Evolutionary conservation across 148 eudicot genomes (phyloP).

Genomic region (Rhododendron molle): DNA sequence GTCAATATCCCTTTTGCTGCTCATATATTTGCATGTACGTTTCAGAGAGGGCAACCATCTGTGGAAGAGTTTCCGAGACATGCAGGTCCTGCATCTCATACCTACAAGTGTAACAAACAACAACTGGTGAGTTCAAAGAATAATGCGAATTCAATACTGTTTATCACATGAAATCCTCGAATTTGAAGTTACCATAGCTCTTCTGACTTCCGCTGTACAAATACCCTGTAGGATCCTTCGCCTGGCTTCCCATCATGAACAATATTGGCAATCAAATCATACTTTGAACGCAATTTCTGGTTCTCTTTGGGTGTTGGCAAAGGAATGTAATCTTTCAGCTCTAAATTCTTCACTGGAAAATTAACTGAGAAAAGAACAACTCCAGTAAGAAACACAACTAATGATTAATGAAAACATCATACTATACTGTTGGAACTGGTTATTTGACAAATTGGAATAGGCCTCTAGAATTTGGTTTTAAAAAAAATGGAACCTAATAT

Average conservation of each 20-base stretch:
- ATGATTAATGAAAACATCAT: background rate
- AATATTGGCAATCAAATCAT: slow-evolving; percentile 87
- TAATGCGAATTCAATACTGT: background rate
- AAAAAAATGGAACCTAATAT: background rate
- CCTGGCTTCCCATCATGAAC: slow-evolving; percentile 98
- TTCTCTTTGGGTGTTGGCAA: slow-evolving; percentile 60
- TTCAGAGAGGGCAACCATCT: slow-evolving; percentile 98
- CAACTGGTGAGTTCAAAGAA: background rate
- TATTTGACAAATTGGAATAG: background rate
- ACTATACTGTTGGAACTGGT: background rate
- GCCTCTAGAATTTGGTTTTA: background rate
- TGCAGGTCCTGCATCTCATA: slow-evolving; percentile 98
- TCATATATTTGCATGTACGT: slow-evolving; percentile 98
- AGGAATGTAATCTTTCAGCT: slow-evolving; percentile 94
- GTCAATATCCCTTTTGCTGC: slow-evolving; percentile 47
- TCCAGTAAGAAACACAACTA: background rate
- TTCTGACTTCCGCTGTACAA: slow-evolving; percentile 96
- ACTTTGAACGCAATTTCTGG: slow-evolving; percentile 73
- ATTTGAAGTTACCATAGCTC: slow-evolving; percentile 67
- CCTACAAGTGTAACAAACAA: slow-evolving; percentile 35
- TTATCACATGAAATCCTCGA: background rate
- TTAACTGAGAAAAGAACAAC: slow-evolving; percentile 45
- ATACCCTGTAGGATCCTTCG: slow-evolving; percentile 90
- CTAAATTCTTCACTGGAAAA: slow-evolving; percentile 96
- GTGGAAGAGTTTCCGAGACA: slow-evolving; percentile 91